Evolutionary conservation across 1,284 basidiomycete genomes (phyloP), one percentile per base, ranked within the genome.

Genomic region (Microstroma glucosiphilum): DNA sequence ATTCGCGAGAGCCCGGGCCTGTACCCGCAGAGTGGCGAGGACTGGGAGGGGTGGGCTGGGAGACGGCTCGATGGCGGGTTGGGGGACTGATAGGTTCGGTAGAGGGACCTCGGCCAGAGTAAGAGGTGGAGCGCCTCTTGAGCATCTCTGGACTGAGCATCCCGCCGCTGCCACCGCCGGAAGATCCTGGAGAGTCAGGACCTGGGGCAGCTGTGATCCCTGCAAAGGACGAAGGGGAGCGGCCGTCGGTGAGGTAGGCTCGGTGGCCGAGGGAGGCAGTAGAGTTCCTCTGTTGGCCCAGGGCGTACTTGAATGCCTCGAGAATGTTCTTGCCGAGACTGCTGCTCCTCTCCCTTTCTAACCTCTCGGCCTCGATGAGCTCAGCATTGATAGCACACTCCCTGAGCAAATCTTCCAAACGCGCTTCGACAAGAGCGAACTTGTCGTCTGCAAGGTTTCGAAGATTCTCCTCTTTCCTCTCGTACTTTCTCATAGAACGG

Each of bases 321-420:
- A 74, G 66, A 13, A 75, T 42, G 42, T 69, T 68, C 30, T 68
- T 62, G 19, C 68, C 63, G 48, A 75, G 40, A 40, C 60, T 65
- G 6, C 67, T 67, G 12, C 66, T 65, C 19, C 64, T 65, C 58
- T 76, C 72, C 23, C 74, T 57, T 55, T 76, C 70, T 6, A 68
- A 56, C 12, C 74, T 60, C 61, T 76, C 74, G 42, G 73, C 68
- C 56, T 75, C 73, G 59, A 76, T 75, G 30, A 75, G 59, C 57
- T 76, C 74, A n/a, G 74, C 73, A 58, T 76, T 76, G 70, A 73
- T 75, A 15, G 74, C 72, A 17, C 72, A 70, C 58, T 75, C 73
- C 19, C 71, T 62, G 8, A 76, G 63, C n/a, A 76, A 60, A 30
- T 75, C 74, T 26, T 75, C 74, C n/a, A 76, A 62, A 40, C 73